Evolutionary conservation across 1,139 yeast species (phyloP), one percentile per base, ranked within the genome.

Genomic region (Wickerhamomyces sp.): DNA sequence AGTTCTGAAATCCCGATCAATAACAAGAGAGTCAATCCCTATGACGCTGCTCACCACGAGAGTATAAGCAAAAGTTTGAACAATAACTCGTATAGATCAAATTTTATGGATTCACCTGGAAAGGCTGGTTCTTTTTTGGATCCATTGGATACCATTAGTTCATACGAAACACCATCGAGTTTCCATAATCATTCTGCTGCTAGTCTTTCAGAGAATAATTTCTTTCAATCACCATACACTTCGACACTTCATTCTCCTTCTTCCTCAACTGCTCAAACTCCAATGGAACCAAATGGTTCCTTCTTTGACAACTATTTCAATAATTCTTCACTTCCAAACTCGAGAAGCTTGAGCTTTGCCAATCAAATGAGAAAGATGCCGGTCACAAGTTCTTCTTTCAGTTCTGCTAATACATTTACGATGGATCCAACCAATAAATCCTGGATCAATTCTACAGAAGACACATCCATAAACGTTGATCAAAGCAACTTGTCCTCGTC

Each of bases 141-240:
- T 32, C 53, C 55, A 3, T 31, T 49, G 23, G 52, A 49, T 25
- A 42, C 50, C 2, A 41, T 49, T 7, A 42, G 47, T 13, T 40
- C 47, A 1, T 51, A 46, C 30, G 55, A 49, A 3, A 39, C 52
- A 4, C 52, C 55, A 11, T 47, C 54, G 8, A 40, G 36, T 16
- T 44, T 51, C 31, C 37, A 44, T 16, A 26, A 35, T 8, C 28
- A 30, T 9, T n/a, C n/a, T n/a, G 33, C 48, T 3, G 32, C 42
- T 10, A 45, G 49, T 25, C 44, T 44, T 24, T 36, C 28, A 18
- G 52, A 51, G 2, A 36, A 28, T 10, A 33, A 44, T 8, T 35
- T 40, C 27, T 45, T 46, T 35, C 45, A 41, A 20, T 40, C 48
- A 2, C 38, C 36, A 5, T 43, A 42, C 31, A 28, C 40, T 6